Evolutionary conservation across 768 basidiomycete genomes (phyloP).

Genomic region (Collybiopsis confluens): DNA sequence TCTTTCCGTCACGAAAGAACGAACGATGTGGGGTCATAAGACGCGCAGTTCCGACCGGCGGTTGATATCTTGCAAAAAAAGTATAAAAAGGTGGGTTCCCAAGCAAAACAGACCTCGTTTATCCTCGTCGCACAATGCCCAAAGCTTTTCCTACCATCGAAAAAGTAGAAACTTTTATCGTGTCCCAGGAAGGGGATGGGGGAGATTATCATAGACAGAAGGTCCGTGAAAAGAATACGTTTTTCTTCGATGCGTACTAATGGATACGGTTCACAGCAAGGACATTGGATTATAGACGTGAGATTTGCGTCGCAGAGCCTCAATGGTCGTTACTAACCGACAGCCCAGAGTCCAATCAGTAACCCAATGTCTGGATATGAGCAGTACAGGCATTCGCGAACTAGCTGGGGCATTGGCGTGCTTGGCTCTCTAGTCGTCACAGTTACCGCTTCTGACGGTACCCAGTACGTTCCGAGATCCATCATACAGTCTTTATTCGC

Average conservation of each 20-base stretch:
- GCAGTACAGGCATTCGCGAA: constrained; percentile 23
- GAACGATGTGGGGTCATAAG: too few species aligned
- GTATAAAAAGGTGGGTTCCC: background rate
- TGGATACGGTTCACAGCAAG: too few species aligned
- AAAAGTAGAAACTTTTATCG: constrained; percentile 19
- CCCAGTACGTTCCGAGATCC: constrained; percentile 6
- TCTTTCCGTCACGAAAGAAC: too few species aligned
- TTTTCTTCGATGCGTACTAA: too few species aligned
- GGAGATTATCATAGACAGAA: constrained; percentile 19
- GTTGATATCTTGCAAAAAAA: background rate
- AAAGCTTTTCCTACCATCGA: constrained; percentile 21
- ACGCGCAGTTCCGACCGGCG: too few species aligned
- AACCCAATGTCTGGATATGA: constrained; percentile 23
- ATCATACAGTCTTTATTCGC: too few species aligned
- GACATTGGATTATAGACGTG: constrained; percentile 24
- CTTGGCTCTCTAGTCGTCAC: constrained; percentile 26
- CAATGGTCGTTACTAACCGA: background rate
- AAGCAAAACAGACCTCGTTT: background rate
- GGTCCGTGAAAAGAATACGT: too few species aligned
- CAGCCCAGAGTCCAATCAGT: constrained; percentile 8
- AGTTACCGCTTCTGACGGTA: constrained; percentile 25
- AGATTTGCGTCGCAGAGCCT: background rate
- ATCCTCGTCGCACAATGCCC: background rate
- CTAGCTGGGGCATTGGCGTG: constrained; percentile 25
- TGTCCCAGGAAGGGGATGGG: constrained; percentile 17